phyloP scores from a whole-genome alignment of 2,329 filamentous ascomycete genomes.

The Clonostachys rosea region DNA sequence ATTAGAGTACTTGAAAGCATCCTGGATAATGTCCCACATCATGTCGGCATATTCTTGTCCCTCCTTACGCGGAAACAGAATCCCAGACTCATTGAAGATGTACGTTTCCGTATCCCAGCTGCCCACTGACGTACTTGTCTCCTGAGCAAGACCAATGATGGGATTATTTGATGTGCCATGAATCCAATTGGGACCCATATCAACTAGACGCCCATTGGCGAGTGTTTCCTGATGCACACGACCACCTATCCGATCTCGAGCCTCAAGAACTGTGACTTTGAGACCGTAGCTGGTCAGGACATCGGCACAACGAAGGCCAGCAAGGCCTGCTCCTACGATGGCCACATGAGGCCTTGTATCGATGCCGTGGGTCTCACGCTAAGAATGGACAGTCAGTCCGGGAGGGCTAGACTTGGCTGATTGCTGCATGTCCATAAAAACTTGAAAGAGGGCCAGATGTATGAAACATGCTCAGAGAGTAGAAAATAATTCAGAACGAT shows the following conservation, averaged over 20 bases:
- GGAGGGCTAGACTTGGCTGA: no score
- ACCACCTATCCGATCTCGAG: conserved; percentile 61
- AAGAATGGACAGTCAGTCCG: neutral
- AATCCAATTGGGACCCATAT: conserved; percentile 74
- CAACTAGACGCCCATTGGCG: conserved; percentile 42
- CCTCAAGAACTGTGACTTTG: conserved; percentile 66
- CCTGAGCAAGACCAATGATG: conserved; percentile 60
- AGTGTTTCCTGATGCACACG: conserved; percentile 50
- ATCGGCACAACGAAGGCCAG: conserved; percentile 68
- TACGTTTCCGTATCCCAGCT: conserved; percentile 47
- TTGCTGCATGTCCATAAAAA: no score
- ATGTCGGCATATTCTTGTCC: conserved; percentile 42
- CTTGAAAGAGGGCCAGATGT: no score
- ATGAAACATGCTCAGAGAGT: no score
- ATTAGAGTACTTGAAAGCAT: conserved; percentile 65
- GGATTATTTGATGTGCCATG: conserved; percentile 57
- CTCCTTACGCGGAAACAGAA: conserved; percentile 38
- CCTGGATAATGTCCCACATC: conserved; percentile 65
- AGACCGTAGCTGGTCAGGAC: conserved; percentile 60
- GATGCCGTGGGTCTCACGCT: conserved; percentile 3
- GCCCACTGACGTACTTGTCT: conserved; percentile 47
- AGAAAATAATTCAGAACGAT: no score
- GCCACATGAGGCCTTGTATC: conserved; percentile 46
- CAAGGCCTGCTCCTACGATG: conserved; percentile 66
- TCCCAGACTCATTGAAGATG: conserved; percentile 52